Percentiles rank a stretch among this genome's conserved stretches.
Conservation (phyloP, 164 flowering plant species). For the Berberis vulgaris region DNA sequence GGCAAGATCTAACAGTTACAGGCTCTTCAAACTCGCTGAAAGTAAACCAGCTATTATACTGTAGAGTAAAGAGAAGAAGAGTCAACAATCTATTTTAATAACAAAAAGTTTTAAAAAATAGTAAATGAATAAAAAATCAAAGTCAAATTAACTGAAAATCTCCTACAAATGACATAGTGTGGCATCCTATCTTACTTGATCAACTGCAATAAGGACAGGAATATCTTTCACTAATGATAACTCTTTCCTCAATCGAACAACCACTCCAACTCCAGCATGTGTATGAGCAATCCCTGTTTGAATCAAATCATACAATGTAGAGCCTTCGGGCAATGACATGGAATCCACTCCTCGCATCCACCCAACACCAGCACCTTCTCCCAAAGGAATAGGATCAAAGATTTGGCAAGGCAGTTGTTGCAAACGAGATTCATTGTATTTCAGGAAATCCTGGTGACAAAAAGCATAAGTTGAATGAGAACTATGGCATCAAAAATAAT, state of each 20-base stretch:
- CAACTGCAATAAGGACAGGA: constrained; percentile 90
- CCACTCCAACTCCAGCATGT: constrained; percentile 89
- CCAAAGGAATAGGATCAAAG: constrained; percentile 77
- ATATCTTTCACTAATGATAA: constrained; percentile 72
- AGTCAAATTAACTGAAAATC: too few species aligned
- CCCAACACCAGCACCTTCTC: constrained; percentile 98
- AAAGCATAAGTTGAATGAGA: background rate
- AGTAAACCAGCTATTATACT: constrained; percentile 96
- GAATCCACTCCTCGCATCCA: constrained; percentile 70
- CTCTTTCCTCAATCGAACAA: constrained; percentile 84
- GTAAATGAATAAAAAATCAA: too few species aligned
- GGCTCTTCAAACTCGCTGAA: constrained; percentile 81
- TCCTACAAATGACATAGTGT: too few species aligned
- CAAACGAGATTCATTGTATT: constrained; percentile 52
- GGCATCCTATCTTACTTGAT: constrained; percentile 59
- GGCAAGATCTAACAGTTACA: constrained; percentile 57
- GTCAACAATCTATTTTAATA: too few species aligned
- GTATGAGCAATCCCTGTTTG: constrained; percentile 60
- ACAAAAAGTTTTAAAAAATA: too few species aligned
- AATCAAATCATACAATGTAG: constrained; percentile 65
- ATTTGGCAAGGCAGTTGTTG: constrained; percentile 61
- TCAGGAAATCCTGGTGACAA: constrained; percentile 66
- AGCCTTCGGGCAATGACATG: constrained; percentile 76
- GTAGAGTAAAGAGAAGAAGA: background rate
- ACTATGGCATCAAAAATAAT: too few species aligned